Base-by-base conservation (phyloP, 2,329 filamentous ascomycete species). In the Cyclaneusma minus region DNA sequence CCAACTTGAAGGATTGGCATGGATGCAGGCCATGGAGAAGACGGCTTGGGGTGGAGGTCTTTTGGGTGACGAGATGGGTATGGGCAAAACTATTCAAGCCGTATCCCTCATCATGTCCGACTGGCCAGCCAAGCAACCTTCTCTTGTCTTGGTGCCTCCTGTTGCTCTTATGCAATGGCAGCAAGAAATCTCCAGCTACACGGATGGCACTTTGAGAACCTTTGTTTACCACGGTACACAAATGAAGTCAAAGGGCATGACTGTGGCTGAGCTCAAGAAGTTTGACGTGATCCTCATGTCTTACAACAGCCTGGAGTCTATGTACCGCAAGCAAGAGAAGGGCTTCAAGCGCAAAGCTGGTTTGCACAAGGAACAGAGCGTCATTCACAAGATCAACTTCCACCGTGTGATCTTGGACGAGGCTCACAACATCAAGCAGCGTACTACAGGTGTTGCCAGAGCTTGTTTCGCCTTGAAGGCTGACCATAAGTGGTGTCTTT, bases 91-190 rank as follows among this genome's bases (percentile, higher is more conserved):
- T 0, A 95, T 98, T 26, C 89, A 98, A 52, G 87, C 89, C 3
- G 89, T 98, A 11, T 94, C 87, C 3, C 65, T 98, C 22, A 84
- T 98, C 51, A 95, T 95, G 89, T 94, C 87, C 1, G 85, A 95
- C 48, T 94, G 81, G 42, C 87, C 85, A 3, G 79, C 74, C 13
- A 78, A 77, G 39, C 57, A 76, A 29, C 87, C 89, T 2, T 80
- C 83, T 0, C 61, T 95, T 4, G 85, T 95, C 2, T 64, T 94
- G 17, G 84, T 93, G 1, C 87, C 87, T 0, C 87, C 87, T 1
- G 87, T 94, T 21, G 87, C 87, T 21, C 56, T 95, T 25, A 91
- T 94, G 79, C 87, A 95, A 47, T 95, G 87, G 87, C 79, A 77
- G 38, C 68, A 70, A 5, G 80, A 87, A 51, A 85, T 87, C 32